Evolutionary conservation across 306 rosid genomes (phyloP), one percentile per base, ranked within the genome.

Genomic region (Pyrus betulifolia): DNA sequence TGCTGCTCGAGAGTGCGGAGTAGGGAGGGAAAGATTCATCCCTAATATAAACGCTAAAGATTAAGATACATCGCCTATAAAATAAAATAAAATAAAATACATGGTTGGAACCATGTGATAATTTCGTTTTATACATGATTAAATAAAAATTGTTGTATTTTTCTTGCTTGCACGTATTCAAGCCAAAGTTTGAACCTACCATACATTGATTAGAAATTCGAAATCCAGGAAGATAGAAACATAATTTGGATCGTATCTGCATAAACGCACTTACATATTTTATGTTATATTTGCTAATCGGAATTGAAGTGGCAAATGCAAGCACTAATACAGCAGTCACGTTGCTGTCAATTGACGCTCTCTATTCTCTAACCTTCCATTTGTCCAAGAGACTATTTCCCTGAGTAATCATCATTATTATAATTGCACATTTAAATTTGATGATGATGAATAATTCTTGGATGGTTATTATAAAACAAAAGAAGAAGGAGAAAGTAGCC

Each of bases 321-420:
- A 65, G 75, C 70, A 74, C 84, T 71, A 77, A 74, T 61, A 79
- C 30, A 83, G 82, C 85, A 90, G 84, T 90, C 82, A 66, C 72
- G 88, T 86, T 86, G 85, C 84, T 85, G 86, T 90, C 91, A 85
- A 3, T 65, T 74, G 87, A 80, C 76, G 66, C 80, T 67, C 49
- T 82, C 78, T 28, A 44, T 79, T 69, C 49, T 82, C 78, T 45
- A 44, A 28, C 51, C 64, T 71, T 76, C 79, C 83, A 79, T 71
- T 78, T 79, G 67, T 51, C 81, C 72, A 76, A 79, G 58, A 60
- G 59, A 49, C 52, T 72, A 28, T 74, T 40, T 75, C 67, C 45
- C 80, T 66, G 9, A 42, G 55, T 22, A 27, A 58, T 68, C 51
- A 68, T 61, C 13, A 58, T 14, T 49, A 49, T 49, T 49, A 49